Base-by-base conservation (phyloP, 1,284 basidiomycete genomes). In the Blastosporella zonata region DNA sequence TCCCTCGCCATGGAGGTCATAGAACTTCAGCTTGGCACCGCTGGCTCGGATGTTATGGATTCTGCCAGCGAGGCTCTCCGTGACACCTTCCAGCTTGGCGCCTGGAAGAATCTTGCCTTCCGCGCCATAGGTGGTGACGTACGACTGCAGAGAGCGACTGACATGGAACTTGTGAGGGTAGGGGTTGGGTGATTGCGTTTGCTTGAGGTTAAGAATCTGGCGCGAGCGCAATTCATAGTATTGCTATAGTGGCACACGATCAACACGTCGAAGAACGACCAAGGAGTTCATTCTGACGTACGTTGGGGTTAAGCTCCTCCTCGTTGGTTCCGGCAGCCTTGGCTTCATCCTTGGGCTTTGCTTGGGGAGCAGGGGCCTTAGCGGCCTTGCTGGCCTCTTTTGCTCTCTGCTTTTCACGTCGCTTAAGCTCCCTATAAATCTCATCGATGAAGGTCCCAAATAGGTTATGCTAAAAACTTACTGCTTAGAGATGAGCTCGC, bases 101-200 rank as follows among this genome's bases (percentile, higher is more conserved):
- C 86, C 89, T 21, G 81, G 60, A 13, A 72, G 63, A 56, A 95
- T 81, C 66, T 81, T 77, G 49, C 87, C 88, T 46, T 90, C 85
- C 22, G 62, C 50, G 36, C 90, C 89, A 64, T 92, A 99, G 52
- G 79, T 73, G 12, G 79, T 68, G 64, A 98, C 84, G 71, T 87
- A 99, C 10, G 74, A 65, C 13, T 82, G 74, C 62, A 99, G 76
- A n/a, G 90, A 91, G 55, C 74, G 75, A 41, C 87, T 77, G 36
- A 97, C 94, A 62, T 97, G 70, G 75, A 99, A 99, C 81, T 99
- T 99, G 85, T 99, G 97, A 17, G 97, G 96, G 75, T 99, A 99
- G 2, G 97, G 96, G 66, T 96, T 92, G 4, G 93, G 93, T 25
- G 81, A 71, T 67, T 89, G 86, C 40, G 90, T 89, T 66, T 89